Conservation (phyloP, 208 protist species). For the Acanthamoeba healyi region DNA sequence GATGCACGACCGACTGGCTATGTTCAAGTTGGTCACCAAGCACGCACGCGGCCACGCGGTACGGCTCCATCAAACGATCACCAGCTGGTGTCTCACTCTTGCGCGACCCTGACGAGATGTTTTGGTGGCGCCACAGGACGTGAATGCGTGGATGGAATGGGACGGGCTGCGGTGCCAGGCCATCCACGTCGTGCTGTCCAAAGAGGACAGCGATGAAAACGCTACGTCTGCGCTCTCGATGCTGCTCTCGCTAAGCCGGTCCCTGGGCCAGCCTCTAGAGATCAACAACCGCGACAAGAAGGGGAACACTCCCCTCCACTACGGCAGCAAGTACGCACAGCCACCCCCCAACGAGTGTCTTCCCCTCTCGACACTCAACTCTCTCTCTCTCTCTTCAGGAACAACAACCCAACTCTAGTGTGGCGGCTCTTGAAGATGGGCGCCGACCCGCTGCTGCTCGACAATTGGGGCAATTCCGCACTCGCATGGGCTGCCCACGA, state of each 20-base stretch:
- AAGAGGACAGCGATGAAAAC: neutral
- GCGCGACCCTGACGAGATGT: too few species aligned
- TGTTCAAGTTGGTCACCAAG: too few species aligned
- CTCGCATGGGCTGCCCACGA: neutral
- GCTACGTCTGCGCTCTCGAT: neutral
- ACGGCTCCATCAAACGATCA: too few species aligned
- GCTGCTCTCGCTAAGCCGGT: neutral
- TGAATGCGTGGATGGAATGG: neutral
- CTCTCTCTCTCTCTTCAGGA: too few species aligned
- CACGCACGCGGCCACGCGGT: too few species aligned
- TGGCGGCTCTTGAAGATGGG: neutral
- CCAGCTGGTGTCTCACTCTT: too few species aligned
- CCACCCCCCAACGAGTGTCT: too few species aligned
- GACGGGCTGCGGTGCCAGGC: neutral
- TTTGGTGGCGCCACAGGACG: neutral
- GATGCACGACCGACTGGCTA: too few species aligned
- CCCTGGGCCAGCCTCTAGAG: neutral
- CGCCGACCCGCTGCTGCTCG: neutral
- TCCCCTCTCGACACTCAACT: too few species aligned
- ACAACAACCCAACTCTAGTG: too few species aligned
- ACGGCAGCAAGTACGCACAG: too few species aligned
- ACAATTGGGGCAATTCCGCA: neutral
- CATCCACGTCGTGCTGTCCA: neutral
- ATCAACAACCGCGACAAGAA: neutral
- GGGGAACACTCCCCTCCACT: neutral